Percentiles rank a stretch among this genome's conserved stretches.
phyloP scores from a whole-genome alignment of 177 flowering plant species.

The Vitis hybrid region DNA sequence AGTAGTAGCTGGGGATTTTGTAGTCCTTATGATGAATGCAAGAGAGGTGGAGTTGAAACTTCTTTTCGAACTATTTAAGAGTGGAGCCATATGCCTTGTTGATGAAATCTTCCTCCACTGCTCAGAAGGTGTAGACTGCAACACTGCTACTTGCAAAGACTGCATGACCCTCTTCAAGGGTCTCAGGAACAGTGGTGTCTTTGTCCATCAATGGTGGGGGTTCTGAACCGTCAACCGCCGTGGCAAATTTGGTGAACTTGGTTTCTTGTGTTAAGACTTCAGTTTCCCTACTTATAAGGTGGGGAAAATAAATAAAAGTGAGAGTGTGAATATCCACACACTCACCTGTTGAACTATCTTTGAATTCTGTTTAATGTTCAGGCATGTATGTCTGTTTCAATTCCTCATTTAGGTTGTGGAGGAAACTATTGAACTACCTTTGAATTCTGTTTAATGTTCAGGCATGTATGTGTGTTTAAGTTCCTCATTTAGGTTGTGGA shows the following conservation, averaged over 20 bases:
- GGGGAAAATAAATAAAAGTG: conserved; percentile 4
- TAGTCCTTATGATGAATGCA: conserved; percentile 75
- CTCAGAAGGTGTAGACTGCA: conserved; percentile 29
- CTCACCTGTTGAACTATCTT: conserved; percentile 10
- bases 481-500: conserved; percentile 7
- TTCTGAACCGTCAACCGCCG: conserved; percentile 15
- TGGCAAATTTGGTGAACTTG: not conserved
- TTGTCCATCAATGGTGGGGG: conserved; percentile 61
- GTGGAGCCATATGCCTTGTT: conserved; percentile 75
- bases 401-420: conserved; percentile 8
- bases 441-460: not conserved
- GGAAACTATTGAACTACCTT: not conserved
- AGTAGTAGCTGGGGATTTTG: conserved; percentile 56
- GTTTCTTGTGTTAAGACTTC: not conserved
- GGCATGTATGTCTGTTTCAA: conserved; percentile 1
- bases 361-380: not conserved
- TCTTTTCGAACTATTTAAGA: conserved; percentile 55
- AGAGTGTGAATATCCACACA: not conserved
- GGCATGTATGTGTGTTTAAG: conserved; percentile 1
- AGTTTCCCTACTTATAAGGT: not conserved
- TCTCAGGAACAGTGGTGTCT: conserved; percentile 59
- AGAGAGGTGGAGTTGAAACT: conserved; percentile 52
- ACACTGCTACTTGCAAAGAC: conserved; percentile 24
- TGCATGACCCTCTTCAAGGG: conserved; percentile 52
- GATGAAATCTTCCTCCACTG: conserved; percentile 89